Evolutionary conservation across 805 yeast genomes (phyloP), one percentile per base, ranked within the genome.

Genomic region (Starmerella apis): DNA sequence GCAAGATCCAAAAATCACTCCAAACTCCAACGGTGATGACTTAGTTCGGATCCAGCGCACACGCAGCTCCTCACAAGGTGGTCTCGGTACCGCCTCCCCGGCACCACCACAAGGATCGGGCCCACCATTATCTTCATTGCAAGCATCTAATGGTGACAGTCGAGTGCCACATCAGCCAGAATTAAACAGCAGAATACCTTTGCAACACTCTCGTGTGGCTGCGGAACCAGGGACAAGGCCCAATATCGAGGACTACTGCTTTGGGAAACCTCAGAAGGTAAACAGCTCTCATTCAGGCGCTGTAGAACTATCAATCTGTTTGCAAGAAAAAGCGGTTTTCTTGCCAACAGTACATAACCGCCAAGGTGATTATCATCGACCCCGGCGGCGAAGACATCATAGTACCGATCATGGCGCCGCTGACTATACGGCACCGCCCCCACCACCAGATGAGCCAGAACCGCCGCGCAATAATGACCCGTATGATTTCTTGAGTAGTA

Each of bases 261-360:
- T 59, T 30, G 68, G 68, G 22, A 54, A 45, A 38, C 68, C 68
- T 3, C 57, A 56, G 35, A 57, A 58, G 20, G 55, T 63, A 37
- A 56, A 51, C 37, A 50, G 59, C 35, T 62, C 67, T 25, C 67
- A 61, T 47, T 58, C 64, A 4, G 66, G 67, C n/a, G 47, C 50
- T 14, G 56, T 65, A 18, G 65, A 64, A 37, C 53, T 65, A 13
- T 64, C 58, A 20, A 56, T 65, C 13, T 49, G 62, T n/a, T 47
- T 63, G 23, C 66, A 65, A 45, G 68, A 65, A 51, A 59, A 59
- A 22, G 61, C 61, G 2, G 48, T 65, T 5, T 65, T 62, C 44
- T 52, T 65, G 48, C 61, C 66, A 2, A 52, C 45, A 25, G 47
- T 32, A 24, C 48, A 41, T n/a, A 8, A 33, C 23, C 37, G 18